Evolutionary conservation across 768 basidiomycete genomes (phyloP), one percentile per base, ranked within the genome.

Genomic region (Termitomyces sp.): DNA sequence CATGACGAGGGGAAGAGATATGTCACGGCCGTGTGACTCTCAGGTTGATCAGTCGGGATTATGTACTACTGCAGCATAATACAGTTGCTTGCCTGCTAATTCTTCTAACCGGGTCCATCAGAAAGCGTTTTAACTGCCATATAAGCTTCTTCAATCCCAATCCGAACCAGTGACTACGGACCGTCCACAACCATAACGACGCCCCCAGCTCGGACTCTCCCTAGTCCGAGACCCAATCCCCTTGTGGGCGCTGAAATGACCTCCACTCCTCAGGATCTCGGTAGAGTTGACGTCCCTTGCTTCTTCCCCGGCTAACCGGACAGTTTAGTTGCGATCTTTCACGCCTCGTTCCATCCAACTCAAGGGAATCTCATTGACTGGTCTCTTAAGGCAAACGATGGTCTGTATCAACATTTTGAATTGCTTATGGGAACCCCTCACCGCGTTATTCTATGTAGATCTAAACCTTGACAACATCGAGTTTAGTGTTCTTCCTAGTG

Each of bases 331-430:
- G 88, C 90, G 11, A 87, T 92, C 67, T 92, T 92, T 60, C 90
- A 92, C 71, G 79, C 86, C 18, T 90, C 89, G 6, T 93, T 93
- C 65, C 91, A 93, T 71, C 87, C 89, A 1, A 93, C 90, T 22
- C 80, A 82, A 62, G 91, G 91, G 14, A 92, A 91, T 67, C 68
- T 85, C 14, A 75, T 92, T 14, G 90, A 92, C 70, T 93, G 92
- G 91, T 83, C 79, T 45, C 67, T 88, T 32, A 90, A 85, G 65
- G 82, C 84, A 9, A 83, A 76, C 66, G 81, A 90, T 59, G 88
- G 90, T 86, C 44, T 44, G 77, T 63, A 13, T 26, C 14, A 1
- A 38, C 8, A 24, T 5, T 16, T 16, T 18, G 10, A 32, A 24
- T 26, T 30, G 20, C 35, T 20, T 14, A 38, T 55, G 47, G 26